Conservation (phyloP, 2,329 filamentous ascomycete genomes). For the Aspergillus fumigatiaffinis region DNA sequence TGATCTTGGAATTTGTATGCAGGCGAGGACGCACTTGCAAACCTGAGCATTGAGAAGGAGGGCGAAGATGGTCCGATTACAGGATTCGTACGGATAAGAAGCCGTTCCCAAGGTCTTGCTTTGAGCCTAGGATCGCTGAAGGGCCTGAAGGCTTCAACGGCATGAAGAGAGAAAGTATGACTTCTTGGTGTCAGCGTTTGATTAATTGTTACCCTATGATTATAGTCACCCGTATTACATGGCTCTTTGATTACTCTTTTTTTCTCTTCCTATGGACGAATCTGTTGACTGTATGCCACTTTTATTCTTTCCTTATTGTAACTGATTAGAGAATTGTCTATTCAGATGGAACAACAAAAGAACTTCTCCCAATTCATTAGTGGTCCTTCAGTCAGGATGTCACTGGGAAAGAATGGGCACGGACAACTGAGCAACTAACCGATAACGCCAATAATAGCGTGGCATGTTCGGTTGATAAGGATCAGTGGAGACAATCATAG, state of each 20-base stretch:
- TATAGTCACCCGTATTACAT: slow-evolving; percentile 11
- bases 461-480: not conserved
- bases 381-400: not conserved
- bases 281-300: slow-evolving; percentile 25
- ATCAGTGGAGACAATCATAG: not conserved
- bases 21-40: slow-evolving; percentile 98
- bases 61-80: slow-evolving; percentile 92
- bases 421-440: too few relatives aligned
- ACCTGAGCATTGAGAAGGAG: slow-evolving; percentile 96
- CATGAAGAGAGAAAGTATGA: slow-evolving; percentile 28
- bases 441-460: not conserved
- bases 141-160: slow-evolving; percentile 71
- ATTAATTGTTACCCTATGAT: slow-evolving; percentile 27
- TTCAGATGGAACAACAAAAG: slow-evolving; percentile 9
- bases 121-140: slow-evolving; percentile 92
- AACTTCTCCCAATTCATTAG: not conserved
- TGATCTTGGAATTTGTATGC: slow-evolving; percentile 20
- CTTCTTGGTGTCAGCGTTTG: slow-evolving; percentile 23
- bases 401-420: too few relatives aligned
- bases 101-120: slow-evolving; percentile 90
- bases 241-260: slow-evolving; percentile 9
- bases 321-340: slow-evolving; percentile 14
- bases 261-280: slow-evolving; percentile 25
- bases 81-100: slow-evolving; percentile 95
- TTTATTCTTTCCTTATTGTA: slow-evolving; percentile 12